Conservation (phyloP, 2,329 filamentous ascomycete species). For the Claviceps sp. region DNA sequence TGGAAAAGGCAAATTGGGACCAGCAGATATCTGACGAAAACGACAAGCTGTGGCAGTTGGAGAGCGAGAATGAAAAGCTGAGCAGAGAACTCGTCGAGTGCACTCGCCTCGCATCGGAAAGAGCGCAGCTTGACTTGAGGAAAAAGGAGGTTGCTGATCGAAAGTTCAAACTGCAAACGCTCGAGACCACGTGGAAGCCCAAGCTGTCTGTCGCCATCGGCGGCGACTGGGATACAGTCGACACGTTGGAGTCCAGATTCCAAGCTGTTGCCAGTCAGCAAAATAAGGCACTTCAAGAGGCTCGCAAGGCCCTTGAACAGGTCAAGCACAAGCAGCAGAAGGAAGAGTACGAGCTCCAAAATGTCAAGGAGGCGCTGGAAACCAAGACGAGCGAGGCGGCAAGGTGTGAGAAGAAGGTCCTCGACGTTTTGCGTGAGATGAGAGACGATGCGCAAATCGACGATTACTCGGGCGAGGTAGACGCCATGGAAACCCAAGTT, state of each 20-base stretch:
- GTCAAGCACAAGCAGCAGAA: constrained; percentile 62
- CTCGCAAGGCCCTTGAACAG: constrained; percentile 57
- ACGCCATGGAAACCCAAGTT: constrained; percentile 40
- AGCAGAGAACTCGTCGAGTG: constrained; percentile 73
- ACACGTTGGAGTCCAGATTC: constrained; percentile 58
- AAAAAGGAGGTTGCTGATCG: constrained; percentile 68
- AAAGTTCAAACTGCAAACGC: constrained; percentile 61
- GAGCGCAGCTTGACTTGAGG: constrained; percentile 70
- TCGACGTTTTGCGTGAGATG: constrained; percentile 31
- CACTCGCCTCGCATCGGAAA: constrained; percentile 66
- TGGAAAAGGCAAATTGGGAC: constrained; percentile 55
- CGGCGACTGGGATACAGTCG: constrained; percentile 46
- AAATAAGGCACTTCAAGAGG: constrained; percentile 43
- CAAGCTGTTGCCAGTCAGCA: constrained; percentile 48
- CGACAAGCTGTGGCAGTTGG: constrained; percentile 50
- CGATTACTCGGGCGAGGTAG: constrained; percentile 38
- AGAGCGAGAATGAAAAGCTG: constrained; percentile 58
- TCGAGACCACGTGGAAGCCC: constrained; percentile 59
- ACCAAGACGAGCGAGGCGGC: constrained; percentile 50
- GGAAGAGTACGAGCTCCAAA: constrained; percentile 58
- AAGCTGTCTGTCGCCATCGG: constrained; percentile 55
- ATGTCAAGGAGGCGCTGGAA: constrained; percentile 47
- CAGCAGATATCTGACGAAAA: constrained; percentile 54
- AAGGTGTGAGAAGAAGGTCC: constrained; percentile 43
- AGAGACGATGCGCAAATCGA: constrained; percentile 35